phyloP scores from a whole-genome alignment of 1,284 basidiomycete genomes.

The Cutaneotrichosporon daszewskae region DNA sequence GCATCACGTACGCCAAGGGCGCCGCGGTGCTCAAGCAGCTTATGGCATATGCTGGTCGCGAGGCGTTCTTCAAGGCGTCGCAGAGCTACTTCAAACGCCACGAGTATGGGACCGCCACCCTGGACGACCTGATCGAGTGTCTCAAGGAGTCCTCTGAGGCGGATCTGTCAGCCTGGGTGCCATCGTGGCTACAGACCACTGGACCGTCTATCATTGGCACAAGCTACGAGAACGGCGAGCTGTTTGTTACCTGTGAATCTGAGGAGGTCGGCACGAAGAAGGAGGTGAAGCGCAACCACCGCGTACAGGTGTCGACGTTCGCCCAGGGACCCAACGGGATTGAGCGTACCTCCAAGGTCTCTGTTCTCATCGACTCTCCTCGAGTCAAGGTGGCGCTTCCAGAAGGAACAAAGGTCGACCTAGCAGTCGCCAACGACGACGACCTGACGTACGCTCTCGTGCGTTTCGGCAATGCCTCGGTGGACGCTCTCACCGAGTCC shows the following conservation, averaged over 20 bases:
- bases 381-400: slow-evolving; percentile 6
- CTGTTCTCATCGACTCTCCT: slow-evolving; percentile 4
- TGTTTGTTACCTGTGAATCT: slow-evolving; percentile 6
- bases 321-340: background rate
- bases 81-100: slow-evolving; percentile 6
- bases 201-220: slow-evolving; percentile 9
- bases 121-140: slow-evolving; percentile 6
- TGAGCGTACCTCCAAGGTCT: slow-evolving; percentile 7
- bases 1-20: slow-evolving; percentile 11
- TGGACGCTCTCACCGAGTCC: slow-evolving; percentile 3
- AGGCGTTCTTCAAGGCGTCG: slow-evolving; percentile 7
- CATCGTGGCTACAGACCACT: slow-evolving; percentile 8
- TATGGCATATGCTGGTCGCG: slow-evolving; percentile 9
- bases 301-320: slow-evolving; percentile 9
- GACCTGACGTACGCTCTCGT: slow-evolving; percentile 10
- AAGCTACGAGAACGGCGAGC: slow-evolving; percentile 5
- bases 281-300: slow-evolving; percentile 7
- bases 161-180: slow-evolving; percentile 6
- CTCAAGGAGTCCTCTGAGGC: slow-evolving; percentile 5
- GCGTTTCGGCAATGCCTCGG: slow-evolving; percentile 9
- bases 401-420: slow-evolving; percentile 1
- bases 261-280: slow-evolving; percentile 1
- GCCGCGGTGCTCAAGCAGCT: slow-evolving; percentile 9
- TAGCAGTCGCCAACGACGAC: slow-evolving; percentile 12
- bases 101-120: slow-evolving; percentile 6